Evolutionary conservation across 257 asterid genomes (phyloP).

Genomic region (Cynanchum wilfordii): DNA sequence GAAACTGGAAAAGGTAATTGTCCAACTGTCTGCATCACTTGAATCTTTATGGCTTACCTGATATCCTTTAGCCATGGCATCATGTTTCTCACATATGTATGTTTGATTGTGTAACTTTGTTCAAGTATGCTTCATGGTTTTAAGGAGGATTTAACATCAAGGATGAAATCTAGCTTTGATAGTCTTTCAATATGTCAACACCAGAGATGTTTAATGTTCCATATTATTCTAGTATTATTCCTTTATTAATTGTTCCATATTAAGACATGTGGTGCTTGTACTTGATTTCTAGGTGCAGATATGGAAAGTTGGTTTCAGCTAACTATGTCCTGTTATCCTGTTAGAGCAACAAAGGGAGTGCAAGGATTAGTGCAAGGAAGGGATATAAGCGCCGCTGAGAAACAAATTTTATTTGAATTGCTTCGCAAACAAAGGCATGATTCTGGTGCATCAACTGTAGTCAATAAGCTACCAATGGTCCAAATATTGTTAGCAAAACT

Average conservation of each 20-base stretch:
- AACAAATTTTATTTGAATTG: slow-evolving; percentile 52
- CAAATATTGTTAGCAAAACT: slow-evolving; percentile 71
- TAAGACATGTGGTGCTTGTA: slow-evolving; percentile 14
- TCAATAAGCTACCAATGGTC: slow-evolving; percentile 69
- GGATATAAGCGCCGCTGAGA: slow-evolving; percentile 48
- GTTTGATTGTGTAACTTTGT: neutral
- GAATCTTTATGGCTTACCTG: neutral
- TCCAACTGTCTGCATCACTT: neutral
- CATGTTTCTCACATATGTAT: neutral
- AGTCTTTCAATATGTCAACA: neutral
- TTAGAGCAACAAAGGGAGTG: slow-evolving; percentile 40
- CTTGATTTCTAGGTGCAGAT: slow-evolving; percentile 45
- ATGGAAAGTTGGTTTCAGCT: slow-evolving; percentile 84
- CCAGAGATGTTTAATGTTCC: neutral
- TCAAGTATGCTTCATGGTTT: neutral
- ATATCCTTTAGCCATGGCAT: neutral
- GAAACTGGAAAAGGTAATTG: slow-evolving; percentile 70
- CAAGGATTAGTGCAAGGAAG: slow-evolving; percentile 58
- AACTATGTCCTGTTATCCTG: slow-evolving; percentile 79
- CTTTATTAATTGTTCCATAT: neutral
- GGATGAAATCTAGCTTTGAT: neutral
- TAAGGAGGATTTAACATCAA: neutral
- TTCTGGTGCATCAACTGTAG: slow-evolving; percentile 45
- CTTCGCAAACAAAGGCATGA: slow-evolving; percentile 75
- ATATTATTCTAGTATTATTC: slow-evolving; percentile 9